These are phyloP conservation scores for Argentina anserina DNA, from an alignment of 306 rosid genomes.

Conservation along the genomic window DNA sequence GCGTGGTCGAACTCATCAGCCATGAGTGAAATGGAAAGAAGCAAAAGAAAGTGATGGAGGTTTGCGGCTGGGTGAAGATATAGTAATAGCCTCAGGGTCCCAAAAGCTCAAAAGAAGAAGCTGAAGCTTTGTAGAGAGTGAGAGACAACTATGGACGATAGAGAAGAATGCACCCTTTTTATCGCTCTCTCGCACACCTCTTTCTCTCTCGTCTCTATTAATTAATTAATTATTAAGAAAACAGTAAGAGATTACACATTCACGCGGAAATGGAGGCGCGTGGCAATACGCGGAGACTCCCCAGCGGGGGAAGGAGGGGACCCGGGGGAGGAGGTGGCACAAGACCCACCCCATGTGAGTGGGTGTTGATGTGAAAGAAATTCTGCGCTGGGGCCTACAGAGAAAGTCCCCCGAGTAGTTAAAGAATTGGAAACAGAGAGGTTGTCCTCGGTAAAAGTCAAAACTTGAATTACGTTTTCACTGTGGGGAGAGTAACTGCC, in stretches of 20 bases:
- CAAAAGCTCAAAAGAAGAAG: neutral
- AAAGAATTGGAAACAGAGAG: neutral
- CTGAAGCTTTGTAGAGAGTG: neutral
- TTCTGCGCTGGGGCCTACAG: neutral
- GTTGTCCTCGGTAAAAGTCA: neutral
- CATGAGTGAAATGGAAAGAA: slow-evolving; percentile 21
- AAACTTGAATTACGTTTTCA: neutral
- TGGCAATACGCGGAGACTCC: slow-evolving; percentile 10
- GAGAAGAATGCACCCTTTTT: slow-evolving; percentile 2
- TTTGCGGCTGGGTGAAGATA: slow-evolving; percentile 23
- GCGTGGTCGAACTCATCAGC: slow-evolving; percentile 58
- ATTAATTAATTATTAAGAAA: neutral
- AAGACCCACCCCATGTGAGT: neutral
- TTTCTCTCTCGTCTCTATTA: neutral
- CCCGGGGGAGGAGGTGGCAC: neutral
- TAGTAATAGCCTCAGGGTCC: slow-evolving; percentile 4
- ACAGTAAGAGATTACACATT: neutral
- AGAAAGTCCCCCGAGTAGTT: neutral
- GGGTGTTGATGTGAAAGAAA: neutral
- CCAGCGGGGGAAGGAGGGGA: neutral
- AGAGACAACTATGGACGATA: neutral
- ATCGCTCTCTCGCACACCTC: neutral
- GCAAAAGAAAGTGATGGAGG: neutral
- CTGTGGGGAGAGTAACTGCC: neutral
- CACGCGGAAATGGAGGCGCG: neutral